Evolutionary conservation across 768 basidiomycete species (phyloP).

Genomic region (Panellus pusillus): DNA sequence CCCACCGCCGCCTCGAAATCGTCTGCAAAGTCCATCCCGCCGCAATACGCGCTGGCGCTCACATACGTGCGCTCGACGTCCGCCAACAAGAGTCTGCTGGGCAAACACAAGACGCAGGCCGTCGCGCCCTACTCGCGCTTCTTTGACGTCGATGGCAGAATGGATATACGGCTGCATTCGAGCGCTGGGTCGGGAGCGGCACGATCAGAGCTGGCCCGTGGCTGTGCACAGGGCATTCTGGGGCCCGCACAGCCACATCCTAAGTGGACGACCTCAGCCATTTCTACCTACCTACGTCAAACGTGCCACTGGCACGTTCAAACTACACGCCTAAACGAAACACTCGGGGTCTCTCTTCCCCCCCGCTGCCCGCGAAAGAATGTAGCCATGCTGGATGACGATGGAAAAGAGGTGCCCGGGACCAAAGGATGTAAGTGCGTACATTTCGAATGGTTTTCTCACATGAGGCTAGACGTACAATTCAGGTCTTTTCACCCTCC

Average conservation of each 20-base stretch:
- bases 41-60: conserved; percentile 66
- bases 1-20: conserved; percentile 25
- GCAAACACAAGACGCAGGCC: conserved; percentile 61
- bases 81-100: conserved; percentile 82
- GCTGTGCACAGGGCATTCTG: no score
- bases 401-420: conserved; percentile 94
- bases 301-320: no score
- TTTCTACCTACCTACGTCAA: no score
- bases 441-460: background rate
- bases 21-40: conserved; percentile 36
- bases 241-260: no score
- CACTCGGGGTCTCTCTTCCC: no score
- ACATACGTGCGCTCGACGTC: conserved; percentile 79
- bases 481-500: conserved; percentile 90
- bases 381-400: conserved; percentile 91
- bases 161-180: conserved; percentile 77
- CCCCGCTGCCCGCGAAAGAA: no score
- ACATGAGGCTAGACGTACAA: background rate
- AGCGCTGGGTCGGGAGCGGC: conserved; percentile 82
- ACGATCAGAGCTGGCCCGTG: no score
- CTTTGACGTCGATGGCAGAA: conserved; percentile 77
- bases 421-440: conserved; percentile 96
- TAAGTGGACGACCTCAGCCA: no score
- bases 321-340: no score
- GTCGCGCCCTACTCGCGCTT: conserved; percentile 66